Evolutionary conservation across 164 flowering plant species (phyloP).

Genomic region (Kingdonia uniflora): DNA sequence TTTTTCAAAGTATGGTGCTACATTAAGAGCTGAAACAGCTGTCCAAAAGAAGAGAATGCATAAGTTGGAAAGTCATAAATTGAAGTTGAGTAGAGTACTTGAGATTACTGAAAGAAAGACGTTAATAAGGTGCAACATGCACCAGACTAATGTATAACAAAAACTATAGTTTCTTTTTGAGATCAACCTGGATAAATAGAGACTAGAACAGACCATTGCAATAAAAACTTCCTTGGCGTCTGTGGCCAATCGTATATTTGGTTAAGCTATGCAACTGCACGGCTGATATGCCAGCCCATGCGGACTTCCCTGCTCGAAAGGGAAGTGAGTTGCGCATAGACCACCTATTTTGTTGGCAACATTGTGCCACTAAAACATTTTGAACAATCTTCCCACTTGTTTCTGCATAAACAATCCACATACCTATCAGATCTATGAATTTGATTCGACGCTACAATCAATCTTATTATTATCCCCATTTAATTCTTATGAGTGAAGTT

Average conservation of each 20-base stretch:
- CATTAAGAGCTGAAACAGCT: conserved; percentile 49
- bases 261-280: conserved; percentile 46
- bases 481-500: no score
- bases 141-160: conserved; percentile 3
- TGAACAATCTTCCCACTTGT: conserved; percentile 69
- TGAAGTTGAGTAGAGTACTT: neutral
- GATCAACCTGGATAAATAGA: conserved; percentile 42
- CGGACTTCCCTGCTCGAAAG: conserved; percentile 53
- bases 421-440: conserved; percentile 33
- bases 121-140: neutral
- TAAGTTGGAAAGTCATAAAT: conserved; percentile 2
- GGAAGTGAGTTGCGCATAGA: conserved; percentile 48
- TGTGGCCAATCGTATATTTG: conserved; percentile 36
- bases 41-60: conserved; percentile 17
- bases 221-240: conserved; percentile 49
- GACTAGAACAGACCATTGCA: conserved; percentile 98
- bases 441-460: no score
- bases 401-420: conserved; percentile 83
- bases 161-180: conserved; percentile 14
- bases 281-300: conserved; percentile 66
- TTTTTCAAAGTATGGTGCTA: conserved; percentile 40
- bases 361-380: conserved; percentile 56
- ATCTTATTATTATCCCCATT: no score
- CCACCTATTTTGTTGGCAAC: conserved; percentile 51
- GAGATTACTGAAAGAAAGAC: neutral